phyloP scores from a whole-genome alignment of 2,329 filamentous ascomycete species.

The Blastomyces gilchristii region DNA sequence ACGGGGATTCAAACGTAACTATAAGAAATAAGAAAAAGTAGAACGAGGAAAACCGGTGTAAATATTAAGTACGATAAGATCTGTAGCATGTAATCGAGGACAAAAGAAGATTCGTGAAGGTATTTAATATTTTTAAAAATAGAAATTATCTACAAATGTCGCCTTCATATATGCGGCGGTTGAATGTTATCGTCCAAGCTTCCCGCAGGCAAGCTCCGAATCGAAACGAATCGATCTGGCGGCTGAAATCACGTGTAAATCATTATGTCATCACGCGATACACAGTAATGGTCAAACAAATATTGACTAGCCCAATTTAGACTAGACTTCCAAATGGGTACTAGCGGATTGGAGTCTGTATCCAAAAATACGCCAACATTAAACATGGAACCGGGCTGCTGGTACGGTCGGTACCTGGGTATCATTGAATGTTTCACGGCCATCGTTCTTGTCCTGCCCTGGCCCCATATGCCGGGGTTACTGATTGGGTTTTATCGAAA shows the following conservation, averaged over 20 bases:
- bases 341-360: background rate
- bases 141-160: background rate
- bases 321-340: background rate
- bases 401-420: too few species aligned
- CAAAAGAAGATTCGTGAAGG: background rate
- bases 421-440: background rate
- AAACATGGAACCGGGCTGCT: background rate
- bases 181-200: background rate
- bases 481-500: background rate
- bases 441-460: slow-evolving; percentile 2
- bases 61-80: background rate
- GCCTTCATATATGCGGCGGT: background rate
- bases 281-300: too few species aligned
- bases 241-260: background rate
- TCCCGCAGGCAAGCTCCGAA: background rate
- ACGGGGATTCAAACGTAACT: too few species aligned
- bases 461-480: background rate
- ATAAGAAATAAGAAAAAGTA: background rate
- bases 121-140: background rate
- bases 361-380: background rate
- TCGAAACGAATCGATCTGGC: background rate
- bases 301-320: background rate
- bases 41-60: background rate
- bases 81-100: background rate
- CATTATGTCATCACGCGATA: background rate